Evolutionary conservation across 305 asterid genomes (phyloP), one percentile per base, ranked within the genome.

Genomic region (Andrographis paniculata): DNA sequence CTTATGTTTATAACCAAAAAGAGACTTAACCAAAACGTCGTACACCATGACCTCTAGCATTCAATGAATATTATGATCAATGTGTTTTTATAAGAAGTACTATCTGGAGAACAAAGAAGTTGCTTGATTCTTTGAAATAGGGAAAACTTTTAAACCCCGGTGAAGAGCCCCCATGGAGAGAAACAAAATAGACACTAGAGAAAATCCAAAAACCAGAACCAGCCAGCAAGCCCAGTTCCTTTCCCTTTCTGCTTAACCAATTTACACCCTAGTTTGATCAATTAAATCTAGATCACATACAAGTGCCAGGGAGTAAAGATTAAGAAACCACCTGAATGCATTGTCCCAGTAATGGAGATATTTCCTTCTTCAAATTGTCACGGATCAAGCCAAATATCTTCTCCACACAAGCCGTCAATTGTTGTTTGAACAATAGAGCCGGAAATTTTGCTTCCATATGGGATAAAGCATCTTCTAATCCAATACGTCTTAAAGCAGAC

Each of bases 361-460:
- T 80, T 72, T 91, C 99, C 75, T 91, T 91, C 88, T 91, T 91
- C 80, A 86, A 66, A 70, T 89, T 89, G 66, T 89, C 99, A 30
- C 99, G 83, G 58, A 91, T 91, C 78, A 78, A 57, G 55, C 96
- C 99, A 68, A 91, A 91, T 58, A 86, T 86, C 75, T 91, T 91
- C 79, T 91, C 99, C 9, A 91, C 93, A 48, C 87, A 86, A 49
- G 99, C 95, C 50, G 95, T 79, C 72, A 86, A 57, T 61, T 86
- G 99, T 62, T 91, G 99, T 58, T 86, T 91, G 74, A 91, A 86
- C 54, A 83, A 67, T 47, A 83, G 44, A 61, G 96, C 92, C 30
- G 99, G 99, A 66, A 76, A 86, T 67, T 84, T 87, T 49, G 96
- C 96, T 67, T 91, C 99, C 80, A 75, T 68, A 59, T 73, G 95